Percentiles rank a stretch among this genome's conserved stretches.
Conservation (phyloP, 2,329 filamentous ascomycete species). For the Diplodia mutila region DNA sequence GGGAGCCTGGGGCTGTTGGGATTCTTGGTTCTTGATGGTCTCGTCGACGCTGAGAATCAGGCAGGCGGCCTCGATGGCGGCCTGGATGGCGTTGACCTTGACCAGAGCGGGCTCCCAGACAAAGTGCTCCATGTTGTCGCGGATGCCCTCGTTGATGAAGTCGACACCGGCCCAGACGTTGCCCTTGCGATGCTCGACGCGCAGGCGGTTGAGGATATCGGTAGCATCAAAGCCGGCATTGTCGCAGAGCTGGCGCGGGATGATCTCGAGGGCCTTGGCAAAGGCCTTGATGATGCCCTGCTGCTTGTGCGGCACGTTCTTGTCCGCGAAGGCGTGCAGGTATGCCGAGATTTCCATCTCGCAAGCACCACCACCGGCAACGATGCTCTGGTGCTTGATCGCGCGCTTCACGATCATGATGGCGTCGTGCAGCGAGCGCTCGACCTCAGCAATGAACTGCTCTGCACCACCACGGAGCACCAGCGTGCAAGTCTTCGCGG, state of each 20-base stretch:
- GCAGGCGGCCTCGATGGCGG: constrained; percentile 92
- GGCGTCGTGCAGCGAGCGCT: constrained; percentile 95
- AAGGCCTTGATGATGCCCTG: constrained; percentile 98
- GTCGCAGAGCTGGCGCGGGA: constrained; percentile 95
- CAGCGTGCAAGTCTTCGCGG: constrained; percentile 94
- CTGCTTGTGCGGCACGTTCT: constrained; percentile 91
- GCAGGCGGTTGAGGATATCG: constrained; percentile 93
- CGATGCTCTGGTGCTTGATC: constrained; percentile 91
- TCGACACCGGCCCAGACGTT: constrained; percentile 95
- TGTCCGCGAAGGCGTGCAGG: constrained; percentile 89
- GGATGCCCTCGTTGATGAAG: constrained; percentile 87
- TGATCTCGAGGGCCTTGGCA: constrained; percentile 94
- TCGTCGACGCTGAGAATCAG: constrained; percentile 96
- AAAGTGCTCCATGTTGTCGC: constrained; percentile 92
- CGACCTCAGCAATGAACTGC: constrained; percentile 98
- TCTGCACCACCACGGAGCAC: constrained; percentile 94
- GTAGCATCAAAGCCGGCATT: constrained; percentile 98
- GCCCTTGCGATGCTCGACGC: constrained; percentile 94
- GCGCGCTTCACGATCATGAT: constrained; percentile 99
- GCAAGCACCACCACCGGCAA: constrained; percentile 89
- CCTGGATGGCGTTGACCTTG: constrained; percentile 96
- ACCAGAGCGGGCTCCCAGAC: constrained; percentile 97
- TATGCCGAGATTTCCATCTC: constrained; percentile 98
- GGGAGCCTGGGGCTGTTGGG: constrained; percentile 79
- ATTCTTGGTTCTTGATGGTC: constrained; percentile 98